These are phyloP conservation scores for Trapa incisa DNA, from an alignment of 345 rosid species.

Conservation along the genomic window DNA sequence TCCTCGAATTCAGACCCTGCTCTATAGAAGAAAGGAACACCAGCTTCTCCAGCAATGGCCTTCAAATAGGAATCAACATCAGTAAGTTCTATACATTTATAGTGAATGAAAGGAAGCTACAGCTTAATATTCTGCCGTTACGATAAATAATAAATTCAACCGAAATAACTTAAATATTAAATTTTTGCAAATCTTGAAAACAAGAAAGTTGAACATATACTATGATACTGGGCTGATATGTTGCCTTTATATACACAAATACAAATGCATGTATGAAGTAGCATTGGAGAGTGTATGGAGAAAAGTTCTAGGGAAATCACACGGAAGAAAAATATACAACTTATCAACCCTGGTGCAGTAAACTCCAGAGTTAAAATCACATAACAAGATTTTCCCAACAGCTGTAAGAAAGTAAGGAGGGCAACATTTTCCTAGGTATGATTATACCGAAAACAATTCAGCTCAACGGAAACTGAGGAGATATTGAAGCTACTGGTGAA, in stretches of 20 bases:
- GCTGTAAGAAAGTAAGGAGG: neutral
- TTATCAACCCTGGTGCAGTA: neutral
- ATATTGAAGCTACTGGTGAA: neutral
- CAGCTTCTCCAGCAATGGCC: conserved; percentile 99
- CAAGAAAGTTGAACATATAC: neutral
- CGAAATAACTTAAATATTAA: neutral
- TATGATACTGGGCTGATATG: neutral
- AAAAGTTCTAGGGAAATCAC: neutral
- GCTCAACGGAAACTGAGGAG: neutral
- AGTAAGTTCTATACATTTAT: neutral
- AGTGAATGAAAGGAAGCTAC: neutral
- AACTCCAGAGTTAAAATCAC: too few relatives aligned
- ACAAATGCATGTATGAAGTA: too few relatives aligned
- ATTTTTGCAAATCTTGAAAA: neutral
- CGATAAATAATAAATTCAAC: neutral
- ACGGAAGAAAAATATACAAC: neutral
- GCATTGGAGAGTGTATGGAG: neutral
- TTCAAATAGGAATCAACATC: conserved; percentile 19
- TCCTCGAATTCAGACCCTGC: conserved; percentile 99
- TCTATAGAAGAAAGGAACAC: conserved; percentile 95
- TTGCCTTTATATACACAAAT: neutral
- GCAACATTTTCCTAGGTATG: neutral
- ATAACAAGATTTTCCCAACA: too few relatives aligned
- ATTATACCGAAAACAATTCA: neutral
- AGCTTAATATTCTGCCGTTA: neutral